These are phyloP conservation scores for Cladosporium cucumerinum DNA, from an alignment of 2,329 filamentous ascomycete genomes.

Conservation along the genomic window DNA sequence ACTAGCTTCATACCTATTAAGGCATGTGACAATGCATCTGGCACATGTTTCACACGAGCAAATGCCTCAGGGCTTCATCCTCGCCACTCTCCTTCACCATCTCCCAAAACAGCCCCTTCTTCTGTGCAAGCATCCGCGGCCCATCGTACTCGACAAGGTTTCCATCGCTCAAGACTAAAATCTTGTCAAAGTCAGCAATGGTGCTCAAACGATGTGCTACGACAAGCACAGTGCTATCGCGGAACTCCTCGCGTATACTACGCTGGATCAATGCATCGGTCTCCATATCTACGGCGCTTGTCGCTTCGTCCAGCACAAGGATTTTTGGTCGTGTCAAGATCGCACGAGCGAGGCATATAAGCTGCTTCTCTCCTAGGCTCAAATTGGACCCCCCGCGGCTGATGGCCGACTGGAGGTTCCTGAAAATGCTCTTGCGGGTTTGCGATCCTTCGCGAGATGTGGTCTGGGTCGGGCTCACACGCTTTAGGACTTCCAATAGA, in stretches of 20 bases:
- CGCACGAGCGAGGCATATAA: constrained; percentile 86
- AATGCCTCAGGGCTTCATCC: background rate
- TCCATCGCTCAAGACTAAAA: constrained; percentile 52
- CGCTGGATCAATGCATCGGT: constrained; percentile 29
- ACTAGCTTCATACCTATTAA: background rate
- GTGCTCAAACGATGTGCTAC: constrained; percentile 46
- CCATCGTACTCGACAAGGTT: constrained; percentile 13
- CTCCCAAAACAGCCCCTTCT: background rate
- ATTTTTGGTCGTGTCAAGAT: constrained; percentile 36
- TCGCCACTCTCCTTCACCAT: background rate
- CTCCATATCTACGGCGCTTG: constrained; percentile 31
- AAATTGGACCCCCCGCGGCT: background rate
- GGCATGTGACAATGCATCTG: constrained; percentile 23
- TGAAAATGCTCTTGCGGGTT: background rate
- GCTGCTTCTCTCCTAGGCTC: constrained; percentile 70
- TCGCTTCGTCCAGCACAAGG: constrained; percentile 45
- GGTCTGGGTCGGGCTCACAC: background rate
- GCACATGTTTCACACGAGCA: background rate
- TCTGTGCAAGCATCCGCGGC: background rate
- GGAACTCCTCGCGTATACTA: constrained; percentile 38
- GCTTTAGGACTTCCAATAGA: background rate
- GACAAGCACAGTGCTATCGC: constrained; percentile 40
- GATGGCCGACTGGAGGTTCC: background rate
- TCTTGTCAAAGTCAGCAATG: constrained; percentile 52
- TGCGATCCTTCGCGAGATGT: background rate